phyloP scores from a whole-genome alignment of 2,329 filamentous ascomycete species.

The Celoporthe dispersa region DNA sequence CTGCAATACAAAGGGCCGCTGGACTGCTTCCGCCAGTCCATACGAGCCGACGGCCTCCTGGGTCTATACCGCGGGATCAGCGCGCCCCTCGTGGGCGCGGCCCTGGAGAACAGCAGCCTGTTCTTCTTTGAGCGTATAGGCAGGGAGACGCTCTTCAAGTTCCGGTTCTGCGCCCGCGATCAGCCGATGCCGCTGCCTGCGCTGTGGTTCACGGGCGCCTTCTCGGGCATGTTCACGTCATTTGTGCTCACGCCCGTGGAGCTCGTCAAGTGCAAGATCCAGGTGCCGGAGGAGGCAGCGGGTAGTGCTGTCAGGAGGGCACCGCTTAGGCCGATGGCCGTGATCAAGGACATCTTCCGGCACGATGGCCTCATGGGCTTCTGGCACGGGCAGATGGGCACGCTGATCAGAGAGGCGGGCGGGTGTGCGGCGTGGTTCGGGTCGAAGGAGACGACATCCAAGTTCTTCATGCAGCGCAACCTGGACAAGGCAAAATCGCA shows the following conservation, averaged over 20 bases:
- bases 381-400: constrained; percentile 94
- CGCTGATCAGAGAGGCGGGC: constrained; percentile 89
- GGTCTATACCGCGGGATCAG: constrained; percentile 92
- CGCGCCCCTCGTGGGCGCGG: constrained; percentile 87
- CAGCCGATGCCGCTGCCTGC: constrained; percentile 73
- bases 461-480: constrained; percentile 68
- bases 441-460: constrained; percentile 79
- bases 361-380: constrained; percentile 85
- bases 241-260: constrained; percentile 93
- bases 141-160: constrained; percentile 64
- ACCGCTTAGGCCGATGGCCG: constrained; percentile 66
- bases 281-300: constrained; percentile 65
- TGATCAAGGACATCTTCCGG: constrained; percentile 80
- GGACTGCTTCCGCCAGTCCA: constrained; percentile 90
- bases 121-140: constrained; percentile 89
- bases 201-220: constrained; percentile 79
- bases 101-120: constrained; percentile 87
- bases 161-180: constrained; percentile 53
- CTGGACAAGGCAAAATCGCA: constrained; percentile 46
- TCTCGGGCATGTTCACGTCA: constrained; percentile 86
- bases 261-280: constrained; percentile 97
- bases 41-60: constrained; percentile 76
- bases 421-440: constrained; percentile 96
- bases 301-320: constrained; percentile 42
- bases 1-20: constrained; percentile 83